Base-by-base conservation (phyloP, 2,329 filamentous ascomycete species). In the Arthrinium puccinioides region DNA sequence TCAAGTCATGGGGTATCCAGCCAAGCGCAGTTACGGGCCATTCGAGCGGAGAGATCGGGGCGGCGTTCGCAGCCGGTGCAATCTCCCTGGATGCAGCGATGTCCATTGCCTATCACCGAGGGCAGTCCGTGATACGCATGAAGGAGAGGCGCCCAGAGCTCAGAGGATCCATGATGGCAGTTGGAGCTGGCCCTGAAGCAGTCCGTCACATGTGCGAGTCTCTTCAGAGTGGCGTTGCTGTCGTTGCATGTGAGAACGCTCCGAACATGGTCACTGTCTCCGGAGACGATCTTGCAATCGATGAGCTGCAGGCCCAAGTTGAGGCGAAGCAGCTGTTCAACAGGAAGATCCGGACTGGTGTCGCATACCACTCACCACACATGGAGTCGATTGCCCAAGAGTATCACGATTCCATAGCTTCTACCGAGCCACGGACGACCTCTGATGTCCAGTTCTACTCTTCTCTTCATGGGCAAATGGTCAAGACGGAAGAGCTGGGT, bases 121-220 rank as follows among this genome's bases (percentile, higher is more conserved):
- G 64, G 3, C 57, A 61, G 26, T 56, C 64, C 10, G 58, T 64
- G 7, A 55, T 60, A 5, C 49, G 55, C 2, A 47, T 69, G 29
- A 66, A 60, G 39, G 27, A 54, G 23, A 57, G 54, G 9, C 53
- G 60, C 39, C 59, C 60, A 0, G 42, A 57, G 1, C 56, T 67
- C 0, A 54, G 56, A 5, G 72, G 72, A 0, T 54, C 61, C 6
- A 78, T 77, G 74, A 60, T 75, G 50, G 73, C 73, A 1, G 69
- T 74, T 2, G 73, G 68, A 4, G 57, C 59, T 2, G 61, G 57
- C n/a, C 53, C 61, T 6, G 54, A 59, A 38, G 61, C 63, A 23
- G 52, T 61, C 3, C 57, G 57, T 43, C 45, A 39, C 6, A 38
- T 48, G 7, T 32, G 53, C 23, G 47, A 50, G 35, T 36, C 46